These are phyloP conservation scores for Inonotus hispidus DNA, from an alignment of 1,284 basidiomycete genomes.

Conservation along the genomic window DNA sequence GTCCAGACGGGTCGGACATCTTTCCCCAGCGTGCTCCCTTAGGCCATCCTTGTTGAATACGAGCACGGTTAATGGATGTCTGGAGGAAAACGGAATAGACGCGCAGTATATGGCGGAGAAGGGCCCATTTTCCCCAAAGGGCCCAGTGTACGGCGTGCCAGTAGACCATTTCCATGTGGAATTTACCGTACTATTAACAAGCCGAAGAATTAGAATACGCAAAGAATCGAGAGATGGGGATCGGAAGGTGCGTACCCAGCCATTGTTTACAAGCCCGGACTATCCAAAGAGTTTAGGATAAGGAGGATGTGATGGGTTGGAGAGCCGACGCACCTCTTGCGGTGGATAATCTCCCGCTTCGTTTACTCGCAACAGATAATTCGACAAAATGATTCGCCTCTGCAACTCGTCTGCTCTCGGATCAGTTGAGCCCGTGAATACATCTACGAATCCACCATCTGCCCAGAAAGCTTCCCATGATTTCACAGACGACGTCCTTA, in stretches of 20 bases:
- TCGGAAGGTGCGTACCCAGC: slow-evolving; percentile 41
- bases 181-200: slow-evolving; percentile 40
- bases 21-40: slow-evolving; percentile 56
- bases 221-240: too few relatives aligned
- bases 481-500: slow-evolving; percentile 33
- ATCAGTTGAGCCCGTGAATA: slow-evolving; percentile 45
- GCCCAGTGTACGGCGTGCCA: slow-evolving; percentile 60
- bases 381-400: slow-evolving; percentile 48
- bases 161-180: slow-evolving; percentile 60
- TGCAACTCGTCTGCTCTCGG: slow-evolving; percentile 49
- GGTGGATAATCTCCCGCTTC: slow-evolving; percentile 51
- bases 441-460: slow-evolving; percentile 46
- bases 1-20: slow-evolving; percentile 56
- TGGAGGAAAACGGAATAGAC: slow-evolving; percentile 46
- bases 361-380: slow-evolving; percentile 55
- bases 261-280: slow-evolving; percentile 55
- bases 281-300: slow-evolving; percentile 20
- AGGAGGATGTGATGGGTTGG: not conserved
- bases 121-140: slow-evolving; percentile 54
- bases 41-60: slow-evolving; percentile 45
- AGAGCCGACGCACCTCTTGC: slow-evolving; percentile 44
- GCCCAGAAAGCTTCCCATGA: slow-evolving; percentile 48
- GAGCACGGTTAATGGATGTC: slow-evolving; percentile 40
- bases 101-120: slow-evolving; percentile 39
- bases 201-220: slow-evolving; percentile 6